Evolutionary conservation across 768 basidiomycete genomes (phyloP), one percentile per base, ranked within the genome.

Genomic region (Mycena crocata): DNA sequence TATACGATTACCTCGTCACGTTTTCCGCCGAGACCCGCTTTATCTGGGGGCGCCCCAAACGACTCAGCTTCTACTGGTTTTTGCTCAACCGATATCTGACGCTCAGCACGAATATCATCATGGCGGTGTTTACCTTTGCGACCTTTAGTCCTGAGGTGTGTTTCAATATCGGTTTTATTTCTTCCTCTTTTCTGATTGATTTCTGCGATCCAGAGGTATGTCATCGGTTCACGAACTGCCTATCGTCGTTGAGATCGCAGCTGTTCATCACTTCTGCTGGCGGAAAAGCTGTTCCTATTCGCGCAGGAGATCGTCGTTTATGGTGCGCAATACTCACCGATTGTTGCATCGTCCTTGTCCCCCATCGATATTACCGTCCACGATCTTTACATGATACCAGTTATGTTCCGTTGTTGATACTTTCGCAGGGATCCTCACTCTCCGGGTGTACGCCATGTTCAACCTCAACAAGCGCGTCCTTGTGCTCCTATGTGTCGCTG

Each of bases 1-100:
- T 44, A 19, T 60, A 60, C 24, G 64, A 66, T 50, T 51, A 66
- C 64, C 17, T 66, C 46, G 35, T 66, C 52, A 66, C 58, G 12
- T 54, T 66, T 26, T 42, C 64, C n/a, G 39, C 19, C 23, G 64
- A 66, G 51, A 31, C 61, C 6, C 64, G 28, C 30, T 54, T 32
- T 21, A 60, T 66, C 51, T 66, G 64, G 62, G 9, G 21, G 13
- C 51, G 42, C 13, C 39, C 39, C 19, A 54, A 34, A 17, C 62
- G 51, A 7, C 37, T 30, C 15, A 32, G 30, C 62, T 32, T 52
- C 1, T 44, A 42, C 21, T 55, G 51, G 62, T 63, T 63, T 28
- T 12, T 63, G 1, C 39, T 63, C 42, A 63, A 63, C 52, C 62
- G 62, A 12, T 63, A 63, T 24, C 44, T 55, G 15, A 40, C 51